Conservation (phyloP, 306 rosid species). For the Lithocarpus polystachyus region DNA sequence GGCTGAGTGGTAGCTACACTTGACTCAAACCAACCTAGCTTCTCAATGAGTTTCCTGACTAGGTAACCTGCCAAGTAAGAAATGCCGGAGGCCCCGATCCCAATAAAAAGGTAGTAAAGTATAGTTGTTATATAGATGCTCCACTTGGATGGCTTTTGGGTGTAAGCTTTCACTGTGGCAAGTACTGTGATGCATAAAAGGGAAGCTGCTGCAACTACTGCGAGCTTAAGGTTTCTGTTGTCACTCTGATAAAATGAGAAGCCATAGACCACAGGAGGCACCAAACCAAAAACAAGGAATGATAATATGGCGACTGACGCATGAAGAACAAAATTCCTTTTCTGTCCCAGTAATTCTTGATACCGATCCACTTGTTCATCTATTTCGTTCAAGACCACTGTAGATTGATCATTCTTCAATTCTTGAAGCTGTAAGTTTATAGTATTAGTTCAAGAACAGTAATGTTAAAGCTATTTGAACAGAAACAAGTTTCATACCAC, state of each 20-base stretch:
- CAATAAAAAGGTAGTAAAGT: constrained; percentile 40
- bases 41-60: constrained; percentile 34
- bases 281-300: constrained; percentile 60
- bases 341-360: constrained; percentile 41
- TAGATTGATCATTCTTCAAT: constrained; percentile 40
- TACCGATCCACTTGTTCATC: constrained; percentile 27
- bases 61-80: constrained; percentile 60
- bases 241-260: constrained; percentile 57
- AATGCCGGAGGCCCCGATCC: constrained; percentile 47
- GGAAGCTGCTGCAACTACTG: constrained; percentile 67
- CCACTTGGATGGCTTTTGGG: constrained; percentile 32
- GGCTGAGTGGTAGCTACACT: constrained; percentile 4
- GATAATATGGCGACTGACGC: constrained; percentile 49
- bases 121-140: constrained; percentile 40
- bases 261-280: constrained; percentile 68
- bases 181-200: constrained; percentile 59
- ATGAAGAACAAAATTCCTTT: constrained; percentile 55
- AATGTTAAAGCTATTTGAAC: background rate
- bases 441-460: background rate
- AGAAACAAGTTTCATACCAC: background rate
- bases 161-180: constrained; percentile 57
- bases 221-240: constrained; percentile 56
- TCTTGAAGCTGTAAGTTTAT: constrained; percentile 48
- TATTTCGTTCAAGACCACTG: background rate
- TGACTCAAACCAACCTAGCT: constrained; percentile 57